Evolutionary conservation across 257 asterid species (phyloP).

Genomic region (Solanum virginianum): DNA sequence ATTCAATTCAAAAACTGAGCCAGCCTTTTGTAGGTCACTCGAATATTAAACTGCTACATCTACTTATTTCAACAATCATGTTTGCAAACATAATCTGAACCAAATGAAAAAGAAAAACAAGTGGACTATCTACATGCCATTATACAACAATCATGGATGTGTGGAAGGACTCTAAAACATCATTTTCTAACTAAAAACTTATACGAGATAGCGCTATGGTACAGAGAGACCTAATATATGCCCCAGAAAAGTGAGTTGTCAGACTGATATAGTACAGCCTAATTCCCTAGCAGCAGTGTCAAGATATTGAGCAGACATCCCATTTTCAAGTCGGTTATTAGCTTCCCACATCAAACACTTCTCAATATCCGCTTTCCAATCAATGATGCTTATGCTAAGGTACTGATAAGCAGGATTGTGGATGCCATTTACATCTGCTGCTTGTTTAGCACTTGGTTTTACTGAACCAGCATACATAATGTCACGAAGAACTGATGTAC

Average conservation of each 20-base stretch:
- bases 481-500: slow-evolving; percentile 90
- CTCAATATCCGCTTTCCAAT: slow-evolving; percentile 69
- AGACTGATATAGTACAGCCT: slow-evolving; percentile 58
- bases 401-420: slow-evolving; percentile 37
- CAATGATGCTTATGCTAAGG: slow-evolving; percentile 26
- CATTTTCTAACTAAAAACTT: slow-evolving; percentile 36
- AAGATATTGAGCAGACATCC: slow-evolving; percentile 61
- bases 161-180: not conserved
- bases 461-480: slow-evolving; percentile 46
- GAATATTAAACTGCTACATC: not conserved
- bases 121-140: not conserved
- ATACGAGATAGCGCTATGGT: slow-evolving; percentile 49
- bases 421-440: slow-evolving; percentile 19
- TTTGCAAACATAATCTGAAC: not conserved
- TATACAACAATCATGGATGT: not conserved
- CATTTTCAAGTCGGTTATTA: slow-evolving; percentile 67
- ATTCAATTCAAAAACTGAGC: not conserved
- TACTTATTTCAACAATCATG: not conserved
- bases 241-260: slow-evolving; percentile 6
- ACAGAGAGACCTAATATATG: slow-evolving; percentile 30
- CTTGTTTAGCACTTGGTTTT: slow-evolving; percentile 26
- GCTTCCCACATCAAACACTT: slow-evolving; percentile 92
- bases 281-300: slow-evolving; percentile 78
- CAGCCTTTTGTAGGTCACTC: not conserved
- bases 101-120: not conserved